A percentile compares a stretch with the other conserved stretches of the same genome.
Evolutionary conservation across 1,284 basidiomycete species (phyloP).

Genomic region (Rhodotorula sp.): DNA sequence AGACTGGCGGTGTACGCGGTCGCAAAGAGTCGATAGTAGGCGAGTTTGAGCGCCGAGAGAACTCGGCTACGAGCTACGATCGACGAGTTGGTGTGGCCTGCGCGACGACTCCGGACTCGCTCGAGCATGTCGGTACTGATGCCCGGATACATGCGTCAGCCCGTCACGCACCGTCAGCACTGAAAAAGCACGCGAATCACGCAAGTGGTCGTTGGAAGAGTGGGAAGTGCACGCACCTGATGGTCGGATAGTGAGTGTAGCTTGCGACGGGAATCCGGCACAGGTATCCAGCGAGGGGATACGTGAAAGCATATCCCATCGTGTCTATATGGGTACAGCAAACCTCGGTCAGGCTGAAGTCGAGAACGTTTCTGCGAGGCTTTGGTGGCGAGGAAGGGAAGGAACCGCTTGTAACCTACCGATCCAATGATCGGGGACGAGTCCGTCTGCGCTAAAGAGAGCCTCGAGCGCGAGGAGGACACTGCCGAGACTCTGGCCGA

Average conservation of each 20-base stretch:
- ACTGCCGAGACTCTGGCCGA: slow-evolving; percentile 87
- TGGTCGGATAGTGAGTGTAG: slow-evolving; percentile 95
- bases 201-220: no score
- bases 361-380: not conserved
- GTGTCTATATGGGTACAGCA: slow-evolving; percentile 63
- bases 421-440: slow-evolving; percentile 85
- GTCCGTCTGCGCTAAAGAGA: slow-evolving; percentile 54
- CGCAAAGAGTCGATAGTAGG: slow-evolving; percentile 89
- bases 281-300: slow-evolving; percentile 69
- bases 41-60: slow-evolving; percentile 66
- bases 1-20: slow-evolving; percentile 75
- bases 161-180: not conserved
- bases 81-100: slow-evolving; percentile 67
- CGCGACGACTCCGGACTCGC: slow-evolving; percentile 58
- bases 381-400: not conserved
- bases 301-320: slow-evolving; percentile 97
- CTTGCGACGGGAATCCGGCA: slow-evolving; percentile 61
- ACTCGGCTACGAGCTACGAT: slow-evolving; percentile 61
- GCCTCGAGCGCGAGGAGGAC: slow-evolving; percentile 80
- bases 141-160: not conserved
- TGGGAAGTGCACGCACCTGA: slow-evolving; percentile 53
- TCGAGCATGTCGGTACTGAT: slow-evolving; percentile 79
- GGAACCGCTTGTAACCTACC: slow-evolving; percentile 56
- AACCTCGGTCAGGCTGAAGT: not conserved
- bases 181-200: no score